phyloP scores from a whole-genome alignment of 257 asterid species.

The Fraxinus americana region DNA sequence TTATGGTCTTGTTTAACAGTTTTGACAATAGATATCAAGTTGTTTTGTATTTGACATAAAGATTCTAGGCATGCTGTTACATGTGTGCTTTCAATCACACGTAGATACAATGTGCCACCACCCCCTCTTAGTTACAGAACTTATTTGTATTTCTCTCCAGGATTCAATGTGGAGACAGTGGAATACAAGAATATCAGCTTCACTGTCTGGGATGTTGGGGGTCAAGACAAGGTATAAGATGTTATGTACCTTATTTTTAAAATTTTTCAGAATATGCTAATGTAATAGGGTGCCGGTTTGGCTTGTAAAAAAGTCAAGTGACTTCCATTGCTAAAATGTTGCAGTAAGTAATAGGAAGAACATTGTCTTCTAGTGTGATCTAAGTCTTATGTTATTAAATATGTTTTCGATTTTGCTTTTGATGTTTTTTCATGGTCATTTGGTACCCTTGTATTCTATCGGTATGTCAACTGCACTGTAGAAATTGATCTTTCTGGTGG shows the following conservation, averaged over 20 bases:
- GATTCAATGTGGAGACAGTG: slow-evolving; percentile 62
- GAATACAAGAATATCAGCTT: slow-evolving; percentile 68
- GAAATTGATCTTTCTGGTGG: too few relatives aligned
- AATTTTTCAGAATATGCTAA: not conserved
- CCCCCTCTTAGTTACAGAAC: not conserved
- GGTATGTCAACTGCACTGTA: not conserved
- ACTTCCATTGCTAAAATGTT: not conserved
- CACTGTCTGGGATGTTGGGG: slow-evolving; percentile 66
- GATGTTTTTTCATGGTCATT: not conserved
- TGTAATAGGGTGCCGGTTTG: not conserved
- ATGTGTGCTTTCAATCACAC: not conserved
- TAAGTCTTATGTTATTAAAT: not conserved
- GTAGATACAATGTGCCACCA: not conserved
- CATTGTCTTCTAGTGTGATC: not conserved
- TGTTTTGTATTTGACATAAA: not conserved
- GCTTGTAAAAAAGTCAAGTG: not conserved
- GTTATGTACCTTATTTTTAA: not conserved
- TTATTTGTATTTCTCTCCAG: slow-evolving; percentile 23
- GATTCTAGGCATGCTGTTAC: not conserved
- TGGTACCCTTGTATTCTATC: not conserved
- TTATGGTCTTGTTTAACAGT: not conserved
- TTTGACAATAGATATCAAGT: not conserved
- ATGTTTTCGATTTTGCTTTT: not conserved
- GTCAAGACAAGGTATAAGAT: slow-evolving; percentile 55
- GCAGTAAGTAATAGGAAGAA: not conserved